Conservation (phyloP, 164 flowering plant genomes). For the Stephania cephalantha region DNA sequence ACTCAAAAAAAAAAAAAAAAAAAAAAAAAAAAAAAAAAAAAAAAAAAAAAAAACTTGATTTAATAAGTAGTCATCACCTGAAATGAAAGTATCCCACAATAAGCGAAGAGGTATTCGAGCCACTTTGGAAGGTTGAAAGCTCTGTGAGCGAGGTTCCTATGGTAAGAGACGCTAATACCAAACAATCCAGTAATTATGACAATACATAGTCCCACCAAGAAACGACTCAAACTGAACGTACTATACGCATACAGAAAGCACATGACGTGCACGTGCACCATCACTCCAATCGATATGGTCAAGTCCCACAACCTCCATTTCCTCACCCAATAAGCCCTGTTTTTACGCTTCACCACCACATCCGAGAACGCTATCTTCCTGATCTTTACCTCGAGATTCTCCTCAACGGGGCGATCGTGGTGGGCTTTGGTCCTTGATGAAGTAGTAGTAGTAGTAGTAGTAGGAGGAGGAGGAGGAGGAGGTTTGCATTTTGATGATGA, state of each 20-base stretch:
- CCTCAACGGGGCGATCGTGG: no score
- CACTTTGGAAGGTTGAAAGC: slow-evolving; percentile 79
- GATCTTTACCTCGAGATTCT: no score
- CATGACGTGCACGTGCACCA: slow-evolving; percentile 45
- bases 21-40: no score
- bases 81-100: slow-evolving; percentile 63
- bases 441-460: no score
- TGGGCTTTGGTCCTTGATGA: no score
- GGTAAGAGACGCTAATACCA: slow-evolving; percentile 72
- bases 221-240: slow-evolving; percentile 53
- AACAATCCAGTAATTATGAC: slow-evolving; percentile 60
- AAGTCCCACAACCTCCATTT: slow-evolving; percentile 41
- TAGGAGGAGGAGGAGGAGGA: no score
- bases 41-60: no score
- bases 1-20: no score
- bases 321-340: slow-evolving; percentile 36
- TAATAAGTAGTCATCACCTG: slow-evolving; percentile 36
- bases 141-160: slow-evolving; percentile 70
- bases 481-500: no score
- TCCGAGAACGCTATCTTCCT: neutral
- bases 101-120: slow-evolving; percentile 82
- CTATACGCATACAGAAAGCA: slow-evolving; percentile 50
- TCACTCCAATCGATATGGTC: slow-evolving; percentile 20
- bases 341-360: slow-evolving; percentile 8
- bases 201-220: slow-evolving; percentile 33